Evolutionary conservation across 805 yeast genomes (phyloP).

Genomic region (Maudiozyma turicensis): DNA sequence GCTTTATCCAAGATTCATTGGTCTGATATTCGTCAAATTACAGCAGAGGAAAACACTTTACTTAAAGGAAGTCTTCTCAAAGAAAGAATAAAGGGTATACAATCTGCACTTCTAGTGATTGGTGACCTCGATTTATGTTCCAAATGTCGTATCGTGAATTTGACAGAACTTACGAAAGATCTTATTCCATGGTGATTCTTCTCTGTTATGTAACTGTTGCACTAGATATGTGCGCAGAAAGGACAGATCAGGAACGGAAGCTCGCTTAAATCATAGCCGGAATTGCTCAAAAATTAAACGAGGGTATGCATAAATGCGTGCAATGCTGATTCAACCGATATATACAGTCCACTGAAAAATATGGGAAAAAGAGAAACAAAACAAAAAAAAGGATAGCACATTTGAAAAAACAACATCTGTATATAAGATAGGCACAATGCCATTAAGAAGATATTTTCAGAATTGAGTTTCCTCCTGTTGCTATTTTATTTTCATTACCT

Average conservation of each 20-base stretch:
- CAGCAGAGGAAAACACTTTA: background rate
- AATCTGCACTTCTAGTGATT: background rate
- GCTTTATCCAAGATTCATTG: background rate
- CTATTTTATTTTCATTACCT: background rate
- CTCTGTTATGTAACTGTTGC: no score
- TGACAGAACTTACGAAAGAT: background rate
- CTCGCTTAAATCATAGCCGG: background rate
- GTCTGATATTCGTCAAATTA: background rate
- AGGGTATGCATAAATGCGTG: background rate
- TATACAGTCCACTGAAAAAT: background rate
- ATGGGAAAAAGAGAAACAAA: background rate
- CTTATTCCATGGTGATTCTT: background rate
- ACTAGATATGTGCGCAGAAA: no score
- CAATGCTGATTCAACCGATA: background rate
- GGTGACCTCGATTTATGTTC: background rate
- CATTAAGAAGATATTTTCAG: background rate
- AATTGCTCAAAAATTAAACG: background rate
- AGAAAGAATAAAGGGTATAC: background rate
- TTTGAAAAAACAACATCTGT: background rate
- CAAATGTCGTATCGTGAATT: background rate
- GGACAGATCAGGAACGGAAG: no score
- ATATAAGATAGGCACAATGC: background rate
- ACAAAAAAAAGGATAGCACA: background rate
- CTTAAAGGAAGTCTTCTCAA: background rate
- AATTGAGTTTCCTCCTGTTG: background rate